Conservation (phyloP, 1,139 yeast species). For the Barnettozyma hawaiiensis region DNA sequence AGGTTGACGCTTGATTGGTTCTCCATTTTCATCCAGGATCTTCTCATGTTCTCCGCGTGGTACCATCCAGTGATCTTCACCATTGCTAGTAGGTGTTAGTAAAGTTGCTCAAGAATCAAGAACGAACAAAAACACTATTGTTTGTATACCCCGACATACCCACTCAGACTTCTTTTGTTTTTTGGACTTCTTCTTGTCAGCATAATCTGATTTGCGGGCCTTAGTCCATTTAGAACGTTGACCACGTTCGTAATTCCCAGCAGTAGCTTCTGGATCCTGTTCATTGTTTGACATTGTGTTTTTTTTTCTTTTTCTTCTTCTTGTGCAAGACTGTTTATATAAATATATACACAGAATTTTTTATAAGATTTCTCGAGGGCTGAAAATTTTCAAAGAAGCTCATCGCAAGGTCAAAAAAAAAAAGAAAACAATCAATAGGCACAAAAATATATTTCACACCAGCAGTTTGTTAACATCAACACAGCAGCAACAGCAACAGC, state of each 20-base stretch:
- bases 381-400: slow-evolving; percentile 9
- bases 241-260: slow-evolving; percentile 38
- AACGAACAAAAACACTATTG: too few relatives aligned
- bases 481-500: neutral
- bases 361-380: too few relatives aligned
- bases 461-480: neutral
- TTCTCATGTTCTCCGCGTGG: slow-evolving; percentile 27
- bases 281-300: slow-evolving; percentile 12
- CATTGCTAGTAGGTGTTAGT: slow-evolving; percentile 1
- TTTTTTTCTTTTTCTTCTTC: neutral
- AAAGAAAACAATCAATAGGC: slow-evolving; percentile 4
- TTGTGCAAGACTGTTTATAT: too few relatives aligned
- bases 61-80: slow-evolving; percentile 8
- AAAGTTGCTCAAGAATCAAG: too few relatives aligned
- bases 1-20: slow-evolving; percentile 44
- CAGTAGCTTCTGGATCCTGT: slow-evolving; percentile 26
- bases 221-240: slow-evolving; percentile 43
- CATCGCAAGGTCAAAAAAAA: slow-evolving; percentile 6
- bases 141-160: too few relatives aligned
- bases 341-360: too few relatives aligned
- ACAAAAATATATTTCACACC: neutral
- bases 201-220: slow-evolving; percentile 38
- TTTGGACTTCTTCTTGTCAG: slow-evolving; percentile 29
- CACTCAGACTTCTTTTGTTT: slow-evolving; percentile 13
- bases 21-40: slow-evolving; percentile 55